Evolutionary conservation across 2,329 filamentous ascomycete genomes (phyloP).

Genomic region (Aspergillus ochraceus): DNA sequence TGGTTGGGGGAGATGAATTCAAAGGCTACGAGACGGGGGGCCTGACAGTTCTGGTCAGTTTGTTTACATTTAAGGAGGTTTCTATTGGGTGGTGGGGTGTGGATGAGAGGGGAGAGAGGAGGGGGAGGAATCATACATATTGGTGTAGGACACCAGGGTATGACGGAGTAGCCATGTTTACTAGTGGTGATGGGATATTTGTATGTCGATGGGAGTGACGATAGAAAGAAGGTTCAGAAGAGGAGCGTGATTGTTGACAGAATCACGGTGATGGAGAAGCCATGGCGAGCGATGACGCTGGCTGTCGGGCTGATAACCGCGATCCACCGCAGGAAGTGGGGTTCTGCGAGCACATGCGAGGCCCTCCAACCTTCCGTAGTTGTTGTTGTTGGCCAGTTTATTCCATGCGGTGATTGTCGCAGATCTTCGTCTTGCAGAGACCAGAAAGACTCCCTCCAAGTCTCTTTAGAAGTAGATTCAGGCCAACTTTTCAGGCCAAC

Average conservation of each 20-base stretch:
- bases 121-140: conserved; percentile 29
- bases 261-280: not conserved
- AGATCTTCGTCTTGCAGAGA: too few species aligned
- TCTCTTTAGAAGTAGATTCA: too few species aligned
- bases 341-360: not conserved
- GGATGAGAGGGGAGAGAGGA: not conserved
- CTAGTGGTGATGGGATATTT: not conserved
- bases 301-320: not conserved
- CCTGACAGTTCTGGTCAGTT: conserved; percentile 24
- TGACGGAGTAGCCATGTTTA: conserved; percentile 20
- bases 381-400: not conserved
- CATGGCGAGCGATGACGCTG: not conserved
- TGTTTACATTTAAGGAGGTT: not conserved
- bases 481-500: too few species aligned
- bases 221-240: not conserved
- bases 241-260: not conserved
- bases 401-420: too few species aligned
- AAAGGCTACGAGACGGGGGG: conserved; percentile 41
- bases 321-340: not conserved
- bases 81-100: not conserved
- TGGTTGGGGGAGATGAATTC: conserved; percentile 34
- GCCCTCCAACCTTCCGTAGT: not conserved
- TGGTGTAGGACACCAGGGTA: conserved; percentile 36
- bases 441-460: too few species aligned
- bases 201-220: not conserved